Evolutionary conservation across 257 asterid genomes (phyloP).

Genomic region (Jaltomata sinuosa): DNA sequence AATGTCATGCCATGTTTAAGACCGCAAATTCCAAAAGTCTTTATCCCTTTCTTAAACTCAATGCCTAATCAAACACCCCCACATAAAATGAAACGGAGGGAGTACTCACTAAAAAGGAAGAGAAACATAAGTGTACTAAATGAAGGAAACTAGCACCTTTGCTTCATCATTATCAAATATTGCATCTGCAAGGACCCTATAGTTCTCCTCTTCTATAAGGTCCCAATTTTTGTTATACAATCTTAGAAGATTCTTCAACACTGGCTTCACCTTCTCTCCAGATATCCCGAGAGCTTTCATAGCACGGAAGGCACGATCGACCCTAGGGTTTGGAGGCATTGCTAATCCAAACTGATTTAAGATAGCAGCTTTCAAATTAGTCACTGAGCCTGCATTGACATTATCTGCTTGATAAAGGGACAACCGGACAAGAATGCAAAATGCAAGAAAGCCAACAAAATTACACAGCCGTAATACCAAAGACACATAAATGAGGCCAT

Average conservation of each 20-base stretch:
- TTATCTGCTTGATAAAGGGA: not conserved
- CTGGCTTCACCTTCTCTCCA: constrained; percentile 61
- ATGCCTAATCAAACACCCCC: not conserved
- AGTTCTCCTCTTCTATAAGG: constrained; percentile 70
- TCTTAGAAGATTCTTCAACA: constrained; percentile 55
- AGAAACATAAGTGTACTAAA: not conserved
- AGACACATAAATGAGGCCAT: not conserved
- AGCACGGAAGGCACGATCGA: constrained; percentile 50
- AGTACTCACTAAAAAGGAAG: not conserved
- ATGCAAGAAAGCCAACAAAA: not conserved
- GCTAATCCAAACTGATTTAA: not conserved
- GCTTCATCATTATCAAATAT: constrained; percentile 58
- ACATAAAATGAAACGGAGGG: not conserved
- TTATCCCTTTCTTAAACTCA: not conserved
- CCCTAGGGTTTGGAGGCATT: constrained; percentile 41
- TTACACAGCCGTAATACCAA: not conserved
- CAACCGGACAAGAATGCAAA: not conserved
- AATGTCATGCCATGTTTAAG: not conserved
- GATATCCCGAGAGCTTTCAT: constrained; percentile 64
- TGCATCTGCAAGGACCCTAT: constrained; percentile 76
- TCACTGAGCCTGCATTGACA: not conserved
- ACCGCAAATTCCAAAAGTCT: not conserved
- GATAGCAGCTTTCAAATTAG: not conserved
- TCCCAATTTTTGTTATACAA: constrained; percentile 65
- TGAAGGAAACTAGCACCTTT: constrained; percentile 20